Base-by-base conservation (phyloP, 805 yeast species). In the Tetrapisispora pingtungensis region DNA sequence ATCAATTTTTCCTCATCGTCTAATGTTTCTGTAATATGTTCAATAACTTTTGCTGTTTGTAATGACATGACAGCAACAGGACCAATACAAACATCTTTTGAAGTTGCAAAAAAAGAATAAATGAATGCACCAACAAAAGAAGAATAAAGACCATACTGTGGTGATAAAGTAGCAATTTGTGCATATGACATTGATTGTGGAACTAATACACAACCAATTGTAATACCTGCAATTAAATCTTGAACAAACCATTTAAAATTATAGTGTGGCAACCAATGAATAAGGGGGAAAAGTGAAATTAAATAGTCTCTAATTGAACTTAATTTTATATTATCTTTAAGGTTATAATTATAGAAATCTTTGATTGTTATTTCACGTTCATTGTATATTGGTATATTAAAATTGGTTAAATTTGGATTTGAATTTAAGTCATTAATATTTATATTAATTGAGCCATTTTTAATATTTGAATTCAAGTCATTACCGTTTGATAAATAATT, bases 171-270 rank as follows among this genome's bases (percentile, higher is more conserved):
- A 6, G 97, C 97, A 49, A 89, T 68, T 58, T 76, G 79, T 8
- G 97, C 97, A 60, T 89, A 89, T 0, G 96, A 88, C 97, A 89
- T 89, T 3, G 93, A 80, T 65, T 89, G 97, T 3, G 97, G 97
- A 27, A 89, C 96, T 52, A 88, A 73, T 17, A 89, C 96, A 49
- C 84, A 79, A 37, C 97, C 97, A 18, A 89, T 95, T 1, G 97
- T 86, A 47, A 89, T 73, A 61, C 97, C 97, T 2, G 97, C 96
- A 45, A 88, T 80, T 49, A 89, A 63, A 64, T 89, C 97, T 27
- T 86, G 77, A 46, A 77, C 77, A 14, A 81, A 66, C 97, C 97
- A 89, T 26, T 73, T 72, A 10, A 71, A 55, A 58, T 89, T 89
- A 66, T 89, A 89, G 58, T 86, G 85, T 45, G 81, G 74, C 38